Percentiles rank a stretch among this genome's conserved stretches.
These are phyloP conservation scores for Xylaria scruposa DNA, from an alignment of 495 filamentous ascomycete species.

Conservation along the genomic window DNA sequence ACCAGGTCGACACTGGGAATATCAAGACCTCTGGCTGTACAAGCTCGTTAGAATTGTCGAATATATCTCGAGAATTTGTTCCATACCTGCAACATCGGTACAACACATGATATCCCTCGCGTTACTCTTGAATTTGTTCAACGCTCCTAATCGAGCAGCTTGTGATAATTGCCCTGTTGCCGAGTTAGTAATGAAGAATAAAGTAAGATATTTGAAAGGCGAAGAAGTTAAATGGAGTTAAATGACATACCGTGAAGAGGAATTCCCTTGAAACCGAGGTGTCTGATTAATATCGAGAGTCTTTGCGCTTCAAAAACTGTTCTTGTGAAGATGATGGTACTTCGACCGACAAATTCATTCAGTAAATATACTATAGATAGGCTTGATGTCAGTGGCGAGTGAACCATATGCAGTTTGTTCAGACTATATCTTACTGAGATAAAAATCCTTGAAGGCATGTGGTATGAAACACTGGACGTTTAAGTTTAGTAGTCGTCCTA, in stretches of 20 bases:
- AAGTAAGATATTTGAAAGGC: background rate
- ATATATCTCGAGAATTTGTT: background rate
- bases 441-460: conserved; percentile 88
- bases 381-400: conserved; percentile 1
- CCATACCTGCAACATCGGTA: conserved; percentile 77
- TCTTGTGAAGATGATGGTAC: conserved; percentile 87
- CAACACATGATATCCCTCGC: conserved; percentile 81
- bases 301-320: conserved; percentile 92
- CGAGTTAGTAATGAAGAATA: background rate
- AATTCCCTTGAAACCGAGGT: conserved; percentile 80
- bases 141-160: conserved; percentile 78
- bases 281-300: conserved; percentile 78
- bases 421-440: conserved; percentile 57
- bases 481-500: background rate
- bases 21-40: conserved; percentile 82
- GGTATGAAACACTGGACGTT: conserved; percentile 67
- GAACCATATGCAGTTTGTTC: background rate
- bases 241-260: conserved; percentile 79
- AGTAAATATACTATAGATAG: conserved; percentile 65
- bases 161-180: conserved; percentile 66
- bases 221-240: background rate
- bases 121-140: conserved; percentile 83
- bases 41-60: conserved; percentile 17
- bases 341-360: conserved; percentile 83
- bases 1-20: conserved; percentile 91